phyloP scores from a whole-genome alignment of 352 stramenopile species.

The Phytophthora constricta region DNA sequence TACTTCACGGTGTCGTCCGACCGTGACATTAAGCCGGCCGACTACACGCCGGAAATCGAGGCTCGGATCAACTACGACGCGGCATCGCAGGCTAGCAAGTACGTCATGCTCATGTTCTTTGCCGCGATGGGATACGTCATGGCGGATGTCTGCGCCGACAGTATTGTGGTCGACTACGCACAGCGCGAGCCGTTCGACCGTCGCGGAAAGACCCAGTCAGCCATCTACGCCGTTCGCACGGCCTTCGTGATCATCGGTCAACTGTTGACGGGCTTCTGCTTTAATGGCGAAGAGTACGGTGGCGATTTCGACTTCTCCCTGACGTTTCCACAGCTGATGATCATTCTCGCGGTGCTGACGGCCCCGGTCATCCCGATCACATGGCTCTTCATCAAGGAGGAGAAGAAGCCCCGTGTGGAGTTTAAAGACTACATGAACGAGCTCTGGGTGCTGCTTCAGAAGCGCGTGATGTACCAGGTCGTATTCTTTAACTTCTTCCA shows the following conservation, averaged over 20 bases:
- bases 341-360: conserved; percentile 33
- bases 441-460: conserved; percentile 44
- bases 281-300: conserved; percentile 58
- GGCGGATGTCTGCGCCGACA: conserved; percentile 62
- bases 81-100: conserved; percentile 26
- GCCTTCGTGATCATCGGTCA: conserved; percentile 36
- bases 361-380: conserved; percentile 33
- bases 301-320: conserved; percentile 51
- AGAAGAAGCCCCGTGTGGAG: conserved; percentile 30
- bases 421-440: conserved; percentile 37
- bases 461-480: conserved; percentile 49
- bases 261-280: conserved; percentile 42
- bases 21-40: conserved; percentile 14
- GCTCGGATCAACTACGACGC: conserved; percentile 33
- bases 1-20: conserved; percentile 42
- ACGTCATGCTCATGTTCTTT: conserved; percentile 55
- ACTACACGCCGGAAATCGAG: conserved; percentile 33
- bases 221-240: conserved; percentile 43
- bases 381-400: conserved; percentile 52
- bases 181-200: conserved; percentile 39
- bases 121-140: conserved; percentile 66
- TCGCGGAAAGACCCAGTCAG: conserved; percentile 48
- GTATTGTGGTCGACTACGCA: conserved; percentile 45
- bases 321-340: conserved; percentile 40
- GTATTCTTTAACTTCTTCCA: conserved; percentile 48